These are phyloP conservation scores for Cercis canadensis DNA, from an alignment of 306 rosid species.

Conservation along the genomic window DNA sequence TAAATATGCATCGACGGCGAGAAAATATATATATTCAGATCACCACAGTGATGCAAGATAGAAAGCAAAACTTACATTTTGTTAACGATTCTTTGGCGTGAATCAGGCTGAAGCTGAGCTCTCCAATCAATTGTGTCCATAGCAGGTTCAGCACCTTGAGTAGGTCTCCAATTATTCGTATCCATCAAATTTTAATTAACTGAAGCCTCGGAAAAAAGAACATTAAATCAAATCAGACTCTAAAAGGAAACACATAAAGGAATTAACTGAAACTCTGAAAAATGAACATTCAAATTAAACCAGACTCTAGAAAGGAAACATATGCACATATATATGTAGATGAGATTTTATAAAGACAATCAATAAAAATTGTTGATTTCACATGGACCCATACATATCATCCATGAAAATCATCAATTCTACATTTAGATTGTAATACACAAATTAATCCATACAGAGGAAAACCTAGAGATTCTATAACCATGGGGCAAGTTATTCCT, in stretches of 20 bases:
- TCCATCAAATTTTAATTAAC: slow-evolving; percentile 40
- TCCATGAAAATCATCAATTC: slow-evolving; percentile 9
- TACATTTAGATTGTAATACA: slow-evolving; percentile 30
- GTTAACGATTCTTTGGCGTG: slow-evolving; percentile 61
- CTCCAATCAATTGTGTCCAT: slow-evolving; percentile 59
- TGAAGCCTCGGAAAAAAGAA: slow-evolving; percentile 12
- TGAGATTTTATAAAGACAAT: slow-evolving; percentile 16
- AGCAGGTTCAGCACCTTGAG: slow-evolving; percentile 46
- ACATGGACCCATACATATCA: slow-evolving; percentile 9
- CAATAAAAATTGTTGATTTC: slow-evolving; percentile 15
- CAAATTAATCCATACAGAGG: slow-evolving; percentile 11
- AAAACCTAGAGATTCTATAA: slow-evolving; percentile 1
- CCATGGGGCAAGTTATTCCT: neutral
- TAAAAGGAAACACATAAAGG: slow-evolving; percentile 21
- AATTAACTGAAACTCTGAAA: no score
- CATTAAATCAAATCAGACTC: slow-evolving; percentile 29
- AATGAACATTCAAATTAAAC: no score
- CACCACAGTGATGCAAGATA: slow-evolving; percentile 16
- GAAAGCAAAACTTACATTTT: slow-evolving; percentile 51
- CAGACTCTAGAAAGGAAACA: no score
- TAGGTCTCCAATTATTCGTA: slow-evolving; percentile 54
- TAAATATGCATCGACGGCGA: neutral
- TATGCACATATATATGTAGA: neutral
- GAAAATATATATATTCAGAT: neutral
- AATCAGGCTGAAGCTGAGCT: slow-evolving; percentile 45